A percentile compares a stretch with the other conserved stretches of the same genome.
Evolutionary conservation across 176 grass and related monocot species (phyloP).

Genomic region (Paspalum notatum): DNA sequence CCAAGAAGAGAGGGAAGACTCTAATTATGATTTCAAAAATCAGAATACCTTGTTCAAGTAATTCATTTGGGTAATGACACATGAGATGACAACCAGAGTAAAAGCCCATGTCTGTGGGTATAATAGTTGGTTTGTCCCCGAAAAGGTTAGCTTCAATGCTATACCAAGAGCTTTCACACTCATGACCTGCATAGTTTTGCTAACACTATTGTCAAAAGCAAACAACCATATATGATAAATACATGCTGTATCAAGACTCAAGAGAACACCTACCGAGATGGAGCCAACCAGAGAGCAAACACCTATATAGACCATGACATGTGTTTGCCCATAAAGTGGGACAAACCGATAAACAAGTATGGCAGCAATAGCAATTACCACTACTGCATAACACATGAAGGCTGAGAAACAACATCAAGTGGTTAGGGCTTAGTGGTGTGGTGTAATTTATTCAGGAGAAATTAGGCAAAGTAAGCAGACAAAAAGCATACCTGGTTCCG

Average conservation of each 20-base stretch:
- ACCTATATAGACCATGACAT: slow-evolving; percentile 90
- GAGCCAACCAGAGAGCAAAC: slow-evolving; percentile 93
- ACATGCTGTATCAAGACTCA: slow-evolving; percentile 14
- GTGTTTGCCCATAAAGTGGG: slow-evolving; percentile 79
- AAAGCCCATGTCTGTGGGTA: slow-evolving; percentile 85
- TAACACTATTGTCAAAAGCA: neutral
- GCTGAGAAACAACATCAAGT: slow-evolving; percentile 48
- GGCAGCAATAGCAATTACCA: slow-evolving; percentile 56
- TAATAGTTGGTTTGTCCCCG: slow-evolving; percentile 73
- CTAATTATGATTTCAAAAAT: neutral
- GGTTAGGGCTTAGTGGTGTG: neutral
- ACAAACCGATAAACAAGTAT: slow-evolving; percentile 71
- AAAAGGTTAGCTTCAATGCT: slow-evolving; percentile 91
- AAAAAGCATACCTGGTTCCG: slow-evolving; percentile 68
- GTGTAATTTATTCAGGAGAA: neutral
- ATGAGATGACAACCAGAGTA: slow-evolving; percentile 63
- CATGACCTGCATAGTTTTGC: slow-evolving; percentile 69
- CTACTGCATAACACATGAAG: slow-evolving; percentile 67
- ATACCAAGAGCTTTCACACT: slow-evolving; percentile 91
- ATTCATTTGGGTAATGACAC: slow-evolving; percentile 87
- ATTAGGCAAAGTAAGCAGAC: neutral
- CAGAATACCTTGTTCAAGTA: slow-evolving; percentile 84
- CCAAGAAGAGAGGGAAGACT: slow-evolving; percentile 1
- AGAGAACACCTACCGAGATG: slow-evolving; percentile 62
- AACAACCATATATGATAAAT: slow-evolving; percentile 8